phyloP scores from a whole-genome alignment of 768 basidiomycete genomes.

The Gloeophyllum trabeum region DNA sequence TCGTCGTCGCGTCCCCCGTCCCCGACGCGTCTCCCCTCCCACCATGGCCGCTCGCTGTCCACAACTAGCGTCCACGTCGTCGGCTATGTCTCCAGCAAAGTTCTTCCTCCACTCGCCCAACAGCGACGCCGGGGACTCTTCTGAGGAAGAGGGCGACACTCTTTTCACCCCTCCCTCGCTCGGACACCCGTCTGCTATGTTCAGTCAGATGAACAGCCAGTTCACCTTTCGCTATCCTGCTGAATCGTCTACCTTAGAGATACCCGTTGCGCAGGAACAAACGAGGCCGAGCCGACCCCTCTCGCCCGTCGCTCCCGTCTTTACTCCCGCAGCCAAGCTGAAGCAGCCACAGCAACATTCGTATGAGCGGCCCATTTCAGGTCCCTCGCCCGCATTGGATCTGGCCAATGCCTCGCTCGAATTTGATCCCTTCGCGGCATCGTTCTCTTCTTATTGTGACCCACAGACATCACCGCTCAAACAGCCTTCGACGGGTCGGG shows the following conservation, averaged over 20 bases:
- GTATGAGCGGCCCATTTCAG: constrained; percentile 6
- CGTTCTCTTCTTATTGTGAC: constrained; percentile 8
- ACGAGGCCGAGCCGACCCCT: no score
- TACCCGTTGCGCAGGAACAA: neutral
- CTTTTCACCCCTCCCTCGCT: constrained; percentile 28
- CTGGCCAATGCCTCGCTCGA: constrained; percentile 15
- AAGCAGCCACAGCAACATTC: constrained; percentile 5
- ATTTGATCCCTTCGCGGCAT: constrained; percentile 11
- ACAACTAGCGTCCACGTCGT: no score
- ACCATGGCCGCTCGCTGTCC: no score
- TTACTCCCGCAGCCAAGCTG: constrained; percentile 6
- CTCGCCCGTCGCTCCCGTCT: no score
- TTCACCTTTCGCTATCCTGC: constrained; percentile 8
- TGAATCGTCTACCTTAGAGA: neutral
- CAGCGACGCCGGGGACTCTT: constrained; percentile 20
- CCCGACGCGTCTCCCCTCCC: no score
- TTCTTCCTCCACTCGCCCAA: constrained; percentile 19
- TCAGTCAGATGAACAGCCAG: constrained; percentile 11
- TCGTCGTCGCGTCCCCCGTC: no score
- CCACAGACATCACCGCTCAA: constrained; percentile 1
- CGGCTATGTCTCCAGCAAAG: constrained; percentile 12
- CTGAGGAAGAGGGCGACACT: constrained; percentile 28
- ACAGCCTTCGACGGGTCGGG: neutral
- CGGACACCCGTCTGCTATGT: constrained; percentile 13
- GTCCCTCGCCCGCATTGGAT: constrained; percentile 12